Evolutionary conservation across 495 filamentous ascomycete genomes (phyloP), one percentile per base, ranked within the genome.

Genomic region (Lichina pygmaea): DNA sequence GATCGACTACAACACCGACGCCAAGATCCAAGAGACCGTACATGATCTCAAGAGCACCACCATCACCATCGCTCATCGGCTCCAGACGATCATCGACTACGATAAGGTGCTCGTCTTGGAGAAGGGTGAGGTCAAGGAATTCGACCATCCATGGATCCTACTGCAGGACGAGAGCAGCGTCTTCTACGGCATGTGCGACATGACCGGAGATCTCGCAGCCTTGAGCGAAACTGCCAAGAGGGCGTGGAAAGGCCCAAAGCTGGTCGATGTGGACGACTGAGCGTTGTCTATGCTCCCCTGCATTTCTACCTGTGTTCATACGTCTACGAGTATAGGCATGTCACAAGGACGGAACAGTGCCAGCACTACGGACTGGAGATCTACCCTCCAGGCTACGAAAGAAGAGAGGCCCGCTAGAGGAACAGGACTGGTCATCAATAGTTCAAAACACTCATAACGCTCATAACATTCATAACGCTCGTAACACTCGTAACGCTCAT

Each of bases 101-200:
- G 86, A 95, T 62, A 93, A 92, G 65, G 89, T 99, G n/a, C 66
- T 95, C 6, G 85, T 95, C 10, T 66, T 99, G 30, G 91, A 99
- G 53, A 81, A 85, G 54, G 91, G 91, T 30, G 57, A 63, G 34
- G 78, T 99, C 13, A 67, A 89, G 15, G 86, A 99, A 60, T 95
- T 68, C 57, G 91, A 78, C 37, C 75, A 86, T 51, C 91, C 91
- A 13, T 79, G 79, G 64, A 72, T 78, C 49, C 60, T 94, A 31
- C 62, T 94, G 46, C 63, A 67, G 46, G 72, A 69, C 47, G 62
- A 77, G 51, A 67, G 66, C 3, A 75, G 83, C 10, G 61, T 70
- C 17, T 99, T 99, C 64, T 70, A 71, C 50, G 68, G 75, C 43
- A 95, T 99, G 89, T 99, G 89, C 52, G 83, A 92, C 56, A 93